Conservation (phyloP, 129 eudicot species). For the Helichrysum umbraculigerum region DNA sequence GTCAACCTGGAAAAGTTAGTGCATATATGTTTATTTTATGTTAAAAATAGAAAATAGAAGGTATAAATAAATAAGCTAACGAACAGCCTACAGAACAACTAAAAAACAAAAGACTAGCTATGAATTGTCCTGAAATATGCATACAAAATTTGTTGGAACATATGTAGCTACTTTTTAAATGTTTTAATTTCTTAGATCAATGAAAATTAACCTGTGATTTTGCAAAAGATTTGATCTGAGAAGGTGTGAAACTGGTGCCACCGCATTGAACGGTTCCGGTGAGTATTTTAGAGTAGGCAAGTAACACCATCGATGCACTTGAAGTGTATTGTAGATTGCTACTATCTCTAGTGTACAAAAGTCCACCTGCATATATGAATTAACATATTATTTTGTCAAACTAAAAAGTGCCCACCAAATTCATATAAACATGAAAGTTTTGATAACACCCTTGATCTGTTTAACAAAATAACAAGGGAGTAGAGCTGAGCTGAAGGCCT, state of each 20-base stretch:
- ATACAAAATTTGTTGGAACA: too few species aligned
- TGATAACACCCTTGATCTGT: too few species aligned
- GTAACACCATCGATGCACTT: conserved; percentile 57
- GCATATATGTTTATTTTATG: not conserved
- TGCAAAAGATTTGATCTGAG: conserved; percentile 53
- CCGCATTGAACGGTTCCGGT: conserved; percentile 49
- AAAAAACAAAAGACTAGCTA: too few species aligned
- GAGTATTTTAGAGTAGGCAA: conserved; percentile 53
- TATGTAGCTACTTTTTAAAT: too few species aligned
- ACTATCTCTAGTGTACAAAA: conserved; percentile 61
- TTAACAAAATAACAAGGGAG: not conserved
- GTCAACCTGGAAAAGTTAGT: conserved; percentile 45
- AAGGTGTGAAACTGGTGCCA: conserved; percentile 37
- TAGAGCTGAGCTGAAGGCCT: not conserved
- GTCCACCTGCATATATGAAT: conserved; percentile 55
- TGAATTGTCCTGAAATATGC: too few species aligned
- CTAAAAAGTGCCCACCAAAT: not conserved
- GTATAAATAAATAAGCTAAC: too few species aligned
- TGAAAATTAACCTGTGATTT: conserved; percentile 57
- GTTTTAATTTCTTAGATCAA: not conserved
- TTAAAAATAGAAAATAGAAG: too few species aligned
- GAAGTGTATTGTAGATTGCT: conserved; percentile 63
- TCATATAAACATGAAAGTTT: not conserved
- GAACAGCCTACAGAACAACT: too few species aligned
- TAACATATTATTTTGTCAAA: not conserved